Conservation (phyloP, 2,329 filamentous ascomycete genomes). For the Aureobasidium sp. region DNA sequence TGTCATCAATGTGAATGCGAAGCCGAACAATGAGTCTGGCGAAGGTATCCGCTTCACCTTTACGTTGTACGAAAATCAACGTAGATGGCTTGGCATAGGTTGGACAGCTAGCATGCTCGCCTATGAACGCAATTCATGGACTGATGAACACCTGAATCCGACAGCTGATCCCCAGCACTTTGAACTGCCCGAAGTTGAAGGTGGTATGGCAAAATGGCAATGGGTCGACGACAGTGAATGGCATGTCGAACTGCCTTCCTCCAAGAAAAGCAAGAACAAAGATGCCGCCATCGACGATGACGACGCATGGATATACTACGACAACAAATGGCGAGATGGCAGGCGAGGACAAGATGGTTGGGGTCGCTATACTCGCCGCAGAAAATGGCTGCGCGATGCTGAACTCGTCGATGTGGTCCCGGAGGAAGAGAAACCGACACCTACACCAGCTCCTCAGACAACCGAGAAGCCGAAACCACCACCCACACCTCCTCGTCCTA, state of each 20-base stretch:
- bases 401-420: slow-evolving; percentile 73
- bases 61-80: slow-evolving; percentile 91
- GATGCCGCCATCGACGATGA: slow-evolving; percentile 42
- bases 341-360: slow-evolving; percentile 81
- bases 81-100: slow-evolving; percentile 87
- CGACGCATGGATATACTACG: slow-evolving; percentile 93
- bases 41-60: slow-evolving; percentile 93
- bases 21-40: slow-evolving; percentile 35
- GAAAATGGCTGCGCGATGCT: slow-evolving; percentile 95
- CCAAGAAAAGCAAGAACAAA: slow-evolving; percentile 41
- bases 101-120: slow-evolving; percentile 90
- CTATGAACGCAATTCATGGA: slow-evolving; percentile 87
- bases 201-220: slow-evolving; percentile 58
- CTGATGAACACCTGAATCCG: slow-evolving; percentile 85
- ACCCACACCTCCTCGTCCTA: background rate
- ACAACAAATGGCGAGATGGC: slow-evolving; percentile 95
- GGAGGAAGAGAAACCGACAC: slow-evolving; percentile 24
- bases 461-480: background rate
- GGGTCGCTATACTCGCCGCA: slow-evolving; percentile 84
- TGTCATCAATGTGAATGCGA: slow-evolving; percentile 35
- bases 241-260: slow-evolving; percentile 58
- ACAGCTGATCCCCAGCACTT: slow-evolving; percentile 70
- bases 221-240: slow-evolving; percentile 85
- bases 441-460: background rate
- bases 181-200: slow-evolving; percentile 59